Evolutionary conservation across 305 asterid genomes (phyloP), one percentile per base, ranked within the genome.

Genomic region (Withania somnifera): DNA sequence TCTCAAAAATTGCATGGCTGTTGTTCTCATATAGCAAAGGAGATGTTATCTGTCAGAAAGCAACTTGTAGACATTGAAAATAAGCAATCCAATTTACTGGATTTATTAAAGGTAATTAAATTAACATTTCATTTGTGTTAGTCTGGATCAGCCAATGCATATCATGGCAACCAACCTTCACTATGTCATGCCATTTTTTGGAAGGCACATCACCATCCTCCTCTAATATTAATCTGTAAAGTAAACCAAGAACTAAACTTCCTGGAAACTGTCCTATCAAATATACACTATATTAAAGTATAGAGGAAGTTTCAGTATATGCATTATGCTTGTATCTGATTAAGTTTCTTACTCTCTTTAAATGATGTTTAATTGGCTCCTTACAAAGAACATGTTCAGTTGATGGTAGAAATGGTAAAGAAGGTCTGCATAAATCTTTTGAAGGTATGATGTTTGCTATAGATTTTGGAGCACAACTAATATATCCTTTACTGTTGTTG

Each of bases 51-150:
- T 83, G 88, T 96, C 36, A 90, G 89, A 80, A 90, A 93, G 85
- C 98, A 96, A 84, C 98, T 96, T 71, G 81, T 88, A 87, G 98
- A 91, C 88, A 94, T 96, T 63, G 98, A 96, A 85, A 88, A 81
- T 83, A 96, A 88, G 89, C 99, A 96, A 88, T 89, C 98, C 82
- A 87, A 86, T 81, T 88, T 96, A 89, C 85, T 90, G 87, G 95
- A 94, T 86, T 82, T 91, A 92, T 89, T 96, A 75, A 90, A 93
- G 99, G 99, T 96, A 88, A 82, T 61, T 61, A 36, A 45, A 47
- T 17, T 28, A 17, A 50, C 60, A 50, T 75, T 75, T 75, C n/a
- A 50, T 50, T 50, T 50, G 11, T 50, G 80, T 50, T 50, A 50
- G 42, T 50, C 42, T 28, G 63, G 26, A 50, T 50, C 61, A 75